These are phyloP conservation scores for Neoarthrinium moseri DNA, from an alignment of 2,329 filamentous ascomycete species.

Conservation along the genomic window DNA sequence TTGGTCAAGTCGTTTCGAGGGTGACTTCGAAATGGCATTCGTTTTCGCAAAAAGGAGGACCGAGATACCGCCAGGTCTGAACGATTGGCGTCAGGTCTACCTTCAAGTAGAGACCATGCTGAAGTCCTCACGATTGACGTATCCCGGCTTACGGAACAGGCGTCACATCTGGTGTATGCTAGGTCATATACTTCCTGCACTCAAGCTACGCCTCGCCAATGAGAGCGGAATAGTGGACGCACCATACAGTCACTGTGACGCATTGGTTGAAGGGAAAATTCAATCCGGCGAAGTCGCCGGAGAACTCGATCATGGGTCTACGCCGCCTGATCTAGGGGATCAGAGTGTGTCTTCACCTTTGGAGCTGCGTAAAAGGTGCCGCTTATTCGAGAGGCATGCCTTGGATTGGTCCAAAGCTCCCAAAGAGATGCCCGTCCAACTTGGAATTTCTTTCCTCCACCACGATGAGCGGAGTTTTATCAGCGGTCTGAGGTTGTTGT, in stretches of 20 bases:
- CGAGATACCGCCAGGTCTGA: slow-evolving; percentile 10
- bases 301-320: slow-evolving; percentile 2
- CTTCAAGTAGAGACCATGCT: slow-evolving; percentile 14
- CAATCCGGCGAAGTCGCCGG: slow-evolving; percentile 4
- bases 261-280: background rate
- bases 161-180: slow-evolving; percentile 16
- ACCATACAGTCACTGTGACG: too few species aligned
- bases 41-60: slow-evolving; percentile 15
- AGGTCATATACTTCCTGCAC: slow-evolving; percentile 11
- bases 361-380: too few species aligned
- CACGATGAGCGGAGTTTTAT: slow-evolving; percentile 13
- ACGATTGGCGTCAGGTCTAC: slow-evolving; percentile 19
- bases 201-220: slow-evolving; percentile 16
- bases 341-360: too few species aligned
- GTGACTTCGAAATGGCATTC: slow-evolving; percentile 18
- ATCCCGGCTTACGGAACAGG: slow-evolving; percentile 18
- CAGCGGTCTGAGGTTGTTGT: slow-evolving; percentile 14
- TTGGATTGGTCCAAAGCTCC: slow-evolving; percentile 7
- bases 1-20: slow-evolving; percentile 19
- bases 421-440: background rate
- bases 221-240: slow-evolving; percentile 5
- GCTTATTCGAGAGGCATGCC: slow-evolving; percentile 15
- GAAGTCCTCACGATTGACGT: slow-evolving; percentile 10
- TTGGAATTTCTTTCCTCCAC: slow-evolving; percentile 15
- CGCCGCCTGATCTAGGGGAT: too few species aligned